Evolutionary conservation across 2,329 filamentous ascomycete species (phyloP).

Genomic region (Mycosphaerella sp.): DNA sequence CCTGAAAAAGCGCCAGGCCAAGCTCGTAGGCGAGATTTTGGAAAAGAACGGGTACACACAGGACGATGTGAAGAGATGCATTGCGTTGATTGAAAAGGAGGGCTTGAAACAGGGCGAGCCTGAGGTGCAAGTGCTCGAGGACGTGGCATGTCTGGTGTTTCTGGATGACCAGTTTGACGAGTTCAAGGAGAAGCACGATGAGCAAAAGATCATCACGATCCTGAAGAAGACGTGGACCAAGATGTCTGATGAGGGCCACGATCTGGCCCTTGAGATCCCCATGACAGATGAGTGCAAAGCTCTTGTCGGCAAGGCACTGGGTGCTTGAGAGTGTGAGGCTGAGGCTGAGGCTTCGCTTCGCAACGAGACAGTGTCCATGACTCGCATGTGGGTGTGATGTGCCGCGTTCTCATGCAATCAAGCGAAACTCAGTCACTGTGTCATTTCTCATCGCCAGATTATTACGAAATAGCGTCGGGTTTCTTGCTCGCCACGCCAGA

Average conservation of each 20-base stretch:
- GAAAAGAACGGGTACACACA: slow-evolving; percentile 44
- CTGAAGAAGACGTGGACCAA: slow-evolving; percentile 70
- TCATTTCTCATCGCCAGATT: not conserved
- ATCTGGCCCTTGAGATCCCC: slow-evolving; percentile 60
- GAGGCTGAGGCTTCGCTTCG: not conserved
- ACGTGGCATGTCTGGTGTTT: slow-evolving; percentile 82
- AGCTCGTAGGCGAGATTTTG: slow-evolving; percentile 53
- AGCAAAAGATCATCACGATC: slow-evolving; percentile 69
- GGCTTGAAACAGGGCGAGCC: slow-evolving; percentile 55
- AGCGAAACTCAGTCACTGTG: slow-evolving; percentile 10
- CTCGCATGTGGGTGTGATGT: slow-evolving; percentile 3
- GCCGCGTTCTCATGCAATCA: slow-evolving; percentile 13
- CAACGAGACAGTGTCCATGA: slow-evolving; percentile 1
- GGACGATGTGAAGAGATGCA: slow-evolving; percentile 57
- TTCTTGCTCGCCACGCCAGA: not conserved
- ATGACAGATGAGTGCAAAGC: slow-evolving; percentile 57
- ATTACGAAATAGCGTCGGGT: not conserved
- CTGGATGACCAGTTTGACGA: slow-evolving; percentile 79
- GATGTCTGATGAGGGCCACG: slow-evolving; percentile 59
- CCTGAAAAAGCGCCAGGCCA: slow-evolving; percentile 65
- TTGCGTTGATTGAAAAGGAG: slow-evolving; percentile 72
- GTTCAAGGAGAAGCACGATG: slow-evolving; percentile 67
- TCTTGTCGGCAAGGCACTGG: slow-evolving; percentile 59
- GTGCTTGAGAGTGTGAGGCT: not conserved
- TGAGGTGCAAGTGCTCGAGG: slow-evolving; percentile 72